Evolutionary conservation across 768 basidiomycete species (phyloP).

Genomic region (Boletus rufocinnamomeus): DNA sequence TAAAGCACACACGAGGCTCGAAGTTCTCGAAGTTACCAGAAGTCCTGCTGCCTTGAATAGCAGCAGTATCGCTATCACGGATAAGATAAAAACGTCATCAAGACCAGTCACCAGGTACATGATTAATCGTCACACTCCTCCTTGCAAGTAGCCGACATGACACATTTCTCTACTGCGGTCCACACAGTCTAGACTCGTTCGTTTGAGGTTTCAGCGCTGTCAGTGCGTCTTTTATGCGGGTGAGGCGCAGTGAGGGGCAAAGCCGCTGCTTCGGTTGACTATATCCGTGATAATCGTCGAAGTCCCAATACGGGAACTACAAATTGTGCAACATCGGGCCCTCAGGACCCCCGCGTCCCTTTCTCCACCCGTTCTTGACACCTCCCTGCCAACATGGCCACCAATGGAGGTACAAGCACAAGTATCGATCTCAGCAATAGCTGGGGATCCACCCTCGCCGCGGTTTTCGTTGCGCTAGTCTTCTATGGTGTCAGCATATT

Average conservation of each 20-base stretch:
- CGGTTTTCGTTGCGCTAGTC: constrained; percentile 21
- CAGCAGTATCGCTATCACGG: background rate
- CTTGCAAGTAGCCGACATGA: background rate
- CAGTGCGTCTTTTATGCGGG: background rate
- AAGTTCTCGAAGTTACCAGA: background rate
- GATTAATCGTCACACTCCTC: background rate
- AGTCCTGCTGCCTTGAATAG: background rate
- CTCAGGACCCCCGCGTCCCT: background rate
- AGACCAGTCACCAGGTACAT: no score
- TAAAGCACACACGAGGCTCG: background rate
- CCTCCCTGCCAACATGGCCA: constrained; percentile 14
- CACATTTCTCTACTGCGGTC: background rate
- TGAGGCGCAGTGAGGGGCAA: background rate
- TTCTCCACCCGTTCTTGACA: background rate
- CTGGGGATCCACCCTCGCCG: constrained; percentile 30
- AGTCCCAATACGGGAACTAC: constrained; percentile 9
- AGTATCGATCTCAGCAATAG: constrained; percentile 10
- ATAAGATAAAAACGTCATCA: background rate
- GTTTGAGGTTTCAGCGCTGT: background rate
- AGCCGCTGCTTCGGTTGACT: no score
- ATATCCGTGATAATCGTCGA: constrained; percentile 17
- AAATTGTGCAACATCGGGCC: background rate
- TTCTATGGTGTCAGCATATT: constrained; percentile 30
- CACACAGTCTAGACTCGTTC: background rate
- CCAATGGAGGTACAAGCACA: constrained; percentile 3